Percentiles rank a stretch among this genome's conserved stretches.
phyloP scores from a whole-genome alignment of 2,329 filamentous ascomycete species.

The Aspergillus ibericus region DNA sequence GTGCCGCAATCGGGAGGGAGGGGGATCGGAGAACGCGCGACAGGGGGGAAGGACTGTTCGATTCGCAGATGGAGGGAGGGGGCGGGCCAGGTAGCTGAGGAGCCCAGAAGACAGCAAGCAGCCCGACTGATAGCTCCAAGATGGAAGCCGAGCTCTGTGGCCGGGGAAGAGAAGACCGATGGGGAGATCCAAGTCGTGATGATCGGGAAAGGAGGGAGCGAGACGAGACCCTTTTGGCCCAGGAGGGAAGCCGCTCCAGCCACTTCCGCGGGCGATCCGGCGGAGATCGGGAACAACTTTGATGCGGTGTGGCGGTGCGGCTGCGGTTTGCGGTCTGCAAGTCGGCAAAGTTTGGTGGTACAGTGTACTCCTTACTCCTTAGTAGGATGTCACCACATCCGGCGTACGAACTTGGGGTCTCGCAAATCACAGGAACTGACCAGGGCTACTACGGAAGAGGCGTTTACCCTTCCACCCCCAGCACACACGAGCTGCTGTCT shows the following conservation, averaged over 20 bases:
- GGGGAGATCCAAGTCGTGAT: neutral
- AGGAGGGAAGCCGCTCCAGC: slow-evolving; percentile 18
- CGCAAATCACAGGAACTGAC: too few species aligned
- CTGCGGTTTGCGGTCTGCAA: neutral
- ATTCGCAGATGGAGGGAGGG: neutral
- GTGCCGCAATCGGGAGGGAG: slow-evolving; percentile 9
- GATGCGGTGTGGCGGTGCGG: slow-evolving; percentile 34
- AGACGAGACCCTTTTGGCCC: slow-evolving; percentile 12
- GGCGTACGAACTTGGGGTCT: too few species aligned
- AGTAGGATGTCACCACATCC: too few species aligned
- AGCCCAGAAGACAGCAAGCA: neutral
- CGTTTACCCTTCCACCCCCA: neutral
- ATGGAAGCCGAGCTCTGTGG: neutral
- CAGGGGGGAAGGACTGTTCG: neutral
- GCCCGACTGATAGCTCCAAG: neutral
- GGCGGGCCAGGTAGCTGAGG: neutral
- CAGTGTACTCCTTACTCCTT: too few species aligned
- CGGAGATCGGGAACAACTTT: slow-evolving; percentile 28
- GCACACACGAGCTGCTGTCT: neutral
- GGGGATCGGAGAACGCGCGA: slow-evolving; percentile 10
- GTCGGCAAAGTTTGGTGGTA: too few species aligned
- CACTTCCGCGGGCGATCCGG: slow-evolving; percentile 35
- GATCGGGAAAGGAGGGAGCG: slow-evolving; percentile 12
- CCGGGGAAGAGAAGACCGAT: neutral
- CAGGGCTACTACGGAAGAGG: neutral